These are phyloP conservation scores for Neospermospora avenae DNA, from an alignment of 2,329 filamentous ascomycete genomes.

Conservation along the genomic window DNA sequence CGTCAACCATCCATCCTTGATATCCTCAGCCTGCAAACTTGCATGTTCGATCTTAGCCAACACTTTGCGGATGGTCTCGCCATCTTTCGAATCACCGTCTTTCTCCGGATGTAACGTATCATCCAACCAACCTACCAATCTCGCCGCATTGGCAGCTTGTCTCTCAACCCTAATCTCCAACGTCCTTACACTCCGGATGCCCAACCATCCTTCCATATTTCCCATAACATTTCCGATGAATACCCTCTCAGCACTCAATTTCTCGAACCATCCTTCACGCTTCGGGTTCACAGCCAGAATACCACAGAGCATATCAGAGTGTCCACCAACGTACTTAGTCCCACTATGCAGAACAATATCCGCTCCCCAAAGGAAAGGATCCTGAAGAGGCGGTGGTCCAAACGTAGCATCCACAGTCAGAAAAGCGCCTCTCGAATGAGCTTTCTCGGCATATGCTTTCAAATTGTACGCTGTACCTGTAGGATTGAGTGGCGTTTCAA, in stretches of 20 bases:
- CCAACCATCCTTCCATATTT: slow-evolving; percentile 87
- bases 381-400: slow-evolving; percentile 82
- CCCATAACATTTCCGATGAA: slow-evolving; percentile 83
- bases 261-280: slow-evolving; percentile 54
- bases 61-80: slow-evolving; percentile 46
- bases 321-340: slow-evolving; percentile 95
- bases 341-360: slow-evolving; percentile 90
- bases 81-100: slow-evolving; percentile 28
- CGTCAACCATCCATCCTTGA: slow-evolving; percentile 65
- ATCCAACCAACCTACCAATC: slow-evolving; percentile 69
- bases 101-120: slow-evolving; percentile 30
- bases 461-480: slow-evolving; percentile 78
- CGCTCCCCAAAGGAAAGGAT: slow-evolving; percentile 77
- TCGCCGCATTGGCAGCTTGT: slow-evolving; percentile 68
- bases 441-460: slow-evolving; percentile 65
- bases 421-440: slow-evolving; percentile 68
- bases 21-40: slow-evolving; percentile 66
- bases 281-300: slow-evolving; percentile 64
- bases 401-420: slow-evolving; percentile 90
- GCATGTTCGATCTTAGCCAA: slow-evolving; percentile 70
- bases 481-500: slow-evolving; percentile 94
- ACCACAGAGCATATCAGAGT: slow-evolving; percentile 90
- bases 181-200: slow-evolving; percentile 80
- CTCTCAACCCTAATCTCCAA: slow-evolving; percentile 77
- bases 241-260: slow-evolving; percentile 66